These are phyloP conservation scores for Flaveria floridana DNA, from an alignment of 140 eudicot genomes.

Conservation along the genomic window DNA sequence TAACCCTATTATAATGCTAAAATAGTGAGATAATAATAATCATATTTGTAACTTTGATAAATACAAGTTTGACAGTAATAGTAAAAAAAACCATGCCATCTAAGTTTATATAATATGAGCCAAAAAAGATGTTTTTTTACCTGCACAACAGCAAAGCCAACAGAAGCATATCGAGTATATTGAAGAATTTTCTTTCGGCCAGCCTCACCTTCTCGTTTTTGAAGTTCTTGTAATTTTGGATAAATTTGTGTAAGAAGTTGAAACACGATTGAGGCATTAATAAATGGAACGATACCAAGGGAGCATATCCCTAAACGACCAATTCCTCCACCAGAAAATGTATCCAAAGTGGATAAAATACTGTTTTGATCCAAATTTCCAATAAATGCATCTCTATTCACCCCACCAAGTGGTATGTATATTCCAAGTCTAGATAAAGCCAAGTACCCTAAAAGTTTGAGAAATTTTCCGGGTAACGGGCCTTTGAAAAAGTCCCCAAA, in stretches of 20 bases:
- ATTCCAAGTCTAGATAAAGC: slow-evolving; percentile 96
- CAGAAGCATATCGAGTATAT: slow-evolving; percentile 98
- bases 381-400: slow-evolving; percentile 85
- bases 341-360: slow-evolving; percentile 76
- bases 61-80: not conserved
- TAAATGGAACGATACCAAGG: slow-evolving; percentile 95
- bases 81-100: not conserved
- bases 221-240: slow-evolving; percentile 98
- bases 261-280: slow-evolving; percentile 93
- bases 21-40: not conserved
- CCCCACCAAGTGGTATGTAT: slow-evolving; percentile 97
- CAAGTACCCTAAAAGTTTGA: slow-evolving; percentile 77
- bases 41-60: not conserved
- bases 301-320: slow-evolving; percentile 96
- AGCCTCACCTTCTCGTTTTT: slow-evolving; percentile 93
- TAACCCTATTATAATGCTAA: not conserved
- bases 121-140: slow-evolving; percentile 32
- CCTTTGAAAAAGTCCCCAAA: slow-evolving; percentile 98
- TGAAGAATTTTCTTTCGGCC: slow-evolving; percentile 88
- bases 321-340: slow-evolving; percentile 97
- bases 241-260: slow-evolving; percentile 92
- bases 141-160: slow-evolving; percentile 98
- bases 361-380: slow-evolving; percentile 91
- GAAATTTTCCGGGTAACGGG: slow-evolving; percentile 94
- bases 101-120: not conserved